Evolutionary conservation across 2,329 filamentous ascomycete genomes (phyloP), one percentile per base, ranked within the genome.

Genomic region (Trichocomaceae sp.): DNA sequence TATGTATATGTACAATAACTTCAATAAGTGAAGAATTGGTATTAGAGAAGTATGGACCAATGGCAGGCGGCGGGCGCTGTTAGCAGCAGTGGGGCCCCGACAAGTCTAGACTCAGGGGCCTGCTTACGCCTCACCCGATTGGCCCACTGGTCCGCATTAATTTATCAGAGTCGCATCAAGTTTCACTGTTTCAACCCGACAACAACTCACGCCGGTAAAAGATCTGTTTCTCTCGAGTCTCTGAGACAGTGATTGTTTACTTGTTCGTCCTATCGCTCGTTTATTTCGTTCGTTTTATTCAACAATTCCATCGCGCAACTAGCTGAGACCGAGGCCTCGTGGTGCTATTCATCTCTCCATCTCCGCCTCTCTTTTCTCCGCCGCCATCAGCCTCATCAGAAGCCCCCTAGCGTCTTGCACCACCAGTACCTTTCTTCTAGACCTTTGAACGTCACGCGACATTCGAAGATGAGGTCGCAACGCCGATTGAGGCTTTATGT

Each of bases 401-500:
- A 35, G 31, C 31, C 31, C 29, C 31, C 31, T 35, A 35, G 10
- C 31, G 9, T 35, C 31, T 35, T 35, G 13, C 13, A 35, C 31
- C 31, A 35, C 2, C 31, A 35, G 10, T 9, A 7, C 3, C 7
- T 29, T 35, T 15, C 19, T 15, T 10, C 26, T 20, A 7, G 22
- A 37, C 22, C 8, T 23, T n/a, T 3, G 23, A 26, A 26, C 4
- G 3, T 44, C 15, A 9, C 35, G 8, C 42, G 12, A 20, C 49
- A 2, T 33, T 37, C 7, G 22, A 22, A n/a, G 17, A 90, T 90
- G 86, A 82, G 83, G 64, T 86, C 86, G 19, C 77, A 80, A 63
- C 84, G 89, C 60, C 84, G 88, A 63, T 66, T 89, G 63, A 84
- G 85, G 66, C 75, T 86, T 62, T 74, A 90, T 54, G 75, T 82